These are phyloP conservation scores for Teratosphaeria nubilosa DNA, from an alignment of 2,329 filamentous ascomycete species.

Conservation along the genomic window DNA sequence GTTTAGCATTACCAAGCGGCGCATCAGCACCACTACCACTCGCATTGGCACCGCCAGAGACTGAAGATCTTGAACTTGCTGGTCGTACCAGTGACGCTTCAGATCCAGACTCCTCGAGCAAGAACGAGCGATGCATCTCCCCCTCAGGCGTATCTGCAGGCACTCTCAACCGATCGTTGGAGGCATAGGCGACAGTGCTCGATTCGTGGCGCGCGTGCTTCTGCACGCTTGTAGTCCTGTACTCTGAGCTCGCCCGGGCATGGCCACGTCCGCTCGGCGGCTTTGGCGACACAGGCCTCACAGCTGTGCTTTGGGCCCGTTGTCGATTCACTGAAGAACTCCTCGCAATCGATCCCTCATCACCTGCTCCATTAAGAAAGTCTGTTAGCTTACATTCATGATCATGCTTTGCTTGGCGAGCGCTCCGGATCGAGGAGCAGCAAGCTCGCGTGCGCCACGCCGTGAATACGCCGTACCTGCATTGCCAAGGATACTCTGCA, in stretches of 20 bases:
- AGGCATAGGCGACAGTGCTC: constrained; percentile 18
- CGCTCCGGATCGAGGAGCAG: background rate
- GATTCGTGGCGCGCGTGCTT: constrained; percentile 24
- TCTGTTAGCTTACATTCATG: background rate
- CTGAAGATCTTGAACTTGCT: background rate
- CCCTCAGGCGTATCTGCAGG: constrained; percentile 32
- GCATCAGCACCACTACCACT: background rate
- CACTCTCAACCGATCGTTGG: constrained; percentile 19
- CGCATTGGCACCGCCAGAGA: background rate
- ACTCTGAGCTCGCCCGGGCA: constrained; percentile 39
- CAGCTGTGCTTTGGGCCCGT: constrained; percentile 36
- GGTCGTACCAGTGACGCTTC: background rate
- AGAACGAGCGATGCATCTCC: constrained; percentile 45
- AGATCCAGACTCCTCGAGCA: constrained; percentile 62
- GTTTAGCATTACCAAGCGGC: background rate
- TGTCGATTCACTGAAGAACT: constrained; percentile 26
- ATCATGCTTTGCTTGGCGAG: background rate
- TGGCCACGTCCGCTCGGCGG: constrained; percentile 30
- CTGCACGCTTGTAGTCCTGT: constrained; percentile 22
- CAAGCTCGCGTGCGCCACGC: background rate
- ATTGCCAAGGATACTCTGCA: constrained; percentile 56
- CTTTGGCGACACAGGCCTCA: constrained; percentile 30
- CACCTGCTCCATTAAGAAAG: constrained; percentile 3
- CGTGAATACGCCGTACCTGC: constrained; percentile 47
- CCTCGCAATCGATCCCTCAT: constrained; percentile 5